phyloP scores from a whole-genome alignment of 768 basidiomycete species.

The Boletellus ananas region DNA sequence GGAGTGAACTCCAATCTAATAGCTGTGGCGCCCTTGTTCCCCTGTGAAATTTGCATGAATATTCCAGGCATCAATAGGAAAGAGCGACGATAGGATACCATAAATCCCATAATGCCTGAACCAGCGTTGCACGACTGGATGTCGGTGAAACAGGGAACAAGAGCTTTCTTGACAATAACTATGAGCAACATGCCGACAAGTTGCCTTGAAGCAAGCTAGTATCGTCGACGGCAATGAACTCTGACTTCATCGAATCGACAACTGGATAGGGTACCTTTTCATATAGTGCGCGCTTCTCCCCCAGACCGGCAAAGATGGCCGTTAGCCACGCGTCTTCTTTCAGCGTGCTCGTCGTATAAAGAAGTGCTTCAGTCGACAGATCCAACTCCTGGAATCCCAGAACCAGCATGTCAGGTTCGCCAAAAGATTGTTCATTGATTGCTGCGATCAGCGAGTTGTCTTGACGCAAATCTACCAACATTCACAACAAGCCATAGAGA shows the following conservation, averaged over 20 bases:
- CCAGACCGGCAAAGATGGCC: slow-evolving; percentile 67
- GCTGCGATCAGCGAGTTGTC: neutral
- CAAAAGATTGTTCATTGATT: slow-evolving; percentile 20
- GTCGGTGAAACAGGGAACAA: slow-evolving; percentile 50
- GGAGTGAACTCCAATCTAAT: slow-evolving; percentile 59
- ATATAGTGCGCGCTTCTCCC: slow-evolving; percentile 58
- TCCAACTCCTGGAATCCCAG: slow-evolving; percentile 81
- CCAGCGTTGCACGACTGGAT: slow-evolving; percentile 54
- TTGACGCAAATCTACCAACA: slow-evolving; percentile 9
- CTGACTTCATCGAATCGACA: neutral
- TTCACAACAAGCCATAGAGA: neutral
- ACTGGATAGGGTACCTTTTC: slow-evolving; percentile 49
- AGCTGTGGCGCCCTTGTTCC: slow-evolving; percentile 80
- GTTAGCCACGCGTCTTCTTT: slow-evolving; percentile 69
- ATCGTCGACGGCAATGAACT: neutral
- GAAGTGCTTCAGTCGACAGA: slow-evolving; percentile 69
- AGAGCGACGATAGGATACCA: slow-evolving; percentile 43
- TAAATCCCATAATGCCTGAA: slow-evolving; percentile 72
- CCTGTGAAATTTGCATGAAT: slow-evolving; percentile 38
- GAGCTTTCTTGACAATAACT: slow-evolving; percentile 54
- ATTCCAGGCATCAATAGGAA: neutral
- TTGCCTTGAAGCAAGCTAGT: slow-evolving; percentile 69
- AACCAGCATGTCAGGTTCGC: slow-evolving; percentile 66
- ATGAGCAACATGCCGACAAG: slow-evolving; percentile 83
- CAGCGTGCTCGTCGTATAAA: slow-evolving; percentile 61